Base-by-base conservation (phyloP, 345 rosid species). In the Salix brachista region DNA sequence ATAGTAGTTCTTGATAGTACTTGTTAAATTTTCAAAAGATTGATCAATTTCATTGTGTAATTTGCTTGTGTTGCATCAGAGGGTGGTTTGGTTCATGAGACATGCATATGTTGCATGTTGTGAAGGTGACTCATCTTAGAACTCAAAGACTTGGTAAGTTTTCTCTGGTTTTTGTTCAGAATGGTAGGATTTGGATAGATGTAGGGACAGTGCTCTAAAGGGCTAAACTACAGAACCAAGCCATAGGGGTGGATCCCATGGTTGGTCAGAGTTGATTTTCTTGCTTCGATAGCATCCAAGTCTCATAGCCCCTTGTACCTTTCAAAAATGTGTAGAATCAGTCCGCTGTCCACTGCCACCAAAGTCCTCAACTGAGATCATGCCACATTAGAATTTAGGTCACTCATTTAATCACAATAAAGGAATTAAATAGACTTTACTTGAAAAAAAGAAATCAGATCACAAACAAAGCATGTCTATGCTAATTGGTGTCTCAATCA, bases 221-320 rank as follows among this genome's bases (percentile, higher is more conserved):
- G 58, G 23, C 23, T 52, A 19, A 52, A 19, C 58, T 18, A 52
- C 58, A 52, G 58, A 21, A 52, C 58, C 58, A 52, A 52, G 58
- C 58, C 23, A 19, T 9, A 9, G 14, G 10, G 26, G 62, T 8
- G 13, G 62, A n/a, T 56, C 13, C 0, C 5, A 6, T 21, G 60
- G 25, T 8, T 23, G 26, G 13, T 56, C n/a, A 8, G 9, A 66
- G 41, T 19, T 66, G 42, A 66, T 66, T 66, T 66, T 65, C 41
- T 75, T 52, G 25, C 72, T 10, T 21, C 25, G 8, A 73, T 18
- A 41, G 77, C 21, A 56, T 73, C 69, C 48, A 6, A 67, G 64
- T 56, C 61, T 30, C 69, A 44, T 30, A 73, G 79, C 67, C 56
- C 81, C 64, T 61, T 81, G 77, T 75, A 16, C 85, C 70, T 46